phyloP scores from a whole-genome alignment of 352 stramenopile genomes.

The Phytophthora vignae region DNA sequence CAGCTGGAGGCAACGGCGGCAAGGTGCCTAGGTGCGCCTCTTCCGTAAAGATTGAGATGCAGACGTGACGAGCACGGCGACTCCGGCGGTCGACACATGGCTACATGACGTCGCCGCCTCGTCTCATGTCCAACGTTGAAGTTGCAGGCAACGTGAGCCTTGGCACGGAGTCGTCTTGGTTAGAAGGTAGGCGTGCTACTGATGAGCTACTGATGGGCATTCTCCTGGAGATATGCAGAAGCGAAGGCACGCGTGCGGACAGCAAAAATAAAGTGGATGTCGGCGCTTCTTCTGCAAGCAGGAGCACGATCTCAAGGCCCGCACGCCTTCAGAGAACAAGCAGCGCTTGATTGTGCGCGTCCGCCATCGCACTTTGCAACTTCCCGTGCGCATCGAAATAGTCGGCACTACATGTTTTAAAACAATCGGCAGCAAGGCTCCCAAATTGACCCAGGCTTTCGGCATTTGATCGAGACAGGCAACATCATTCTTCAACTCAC shows the following conservation, averaged over 20 bases:
- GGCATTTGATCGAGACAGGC: not conserved
- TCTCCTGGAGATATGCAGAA: too few relatives aligned
- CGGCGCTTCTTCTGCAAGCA: not conserved
- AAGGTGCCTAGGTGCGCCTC: slow-evolving; percentile 2
- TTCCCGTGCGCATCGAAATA: slow-evolving; percentile 32
- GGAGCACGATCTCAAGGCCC: not conserved
- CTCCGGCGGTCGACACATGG: slow-evolving; percentile 27
- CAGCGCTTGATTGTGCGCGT: not conserved
- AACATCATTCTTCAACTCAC: slow-evolving; percentile 28
- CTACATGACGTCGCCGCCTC: slow-evolving; percentile 17
- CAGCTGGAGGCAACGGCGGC: not conserved
- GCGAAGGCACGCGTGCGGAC: not conserved
- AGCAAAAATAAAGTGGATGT: not conserved
- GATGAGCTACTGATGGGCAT: too few relatives aligned
- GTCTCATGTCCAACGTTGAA: slow-evolving; percentile 25
- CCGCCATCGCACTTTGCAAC: slow-evolving; percentile 10
- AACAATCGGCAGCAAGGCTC: not conserved
- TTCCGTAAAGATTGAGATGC: slow-evolving; percentile 23
- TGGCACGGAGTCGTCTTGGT: not conserved
- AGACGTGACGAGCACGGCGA: slow-evolving; percentile 13
- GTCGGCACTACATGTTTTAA: not conserved
- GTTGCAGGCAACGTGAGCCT: not conserved
- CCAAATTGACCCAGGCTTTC: not conserved
- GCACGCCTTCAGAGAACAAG: not conserved
- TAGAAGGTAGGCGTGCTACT: not conserved